Base-by-base conservation (phyloP, 371 early-diverging fungal genomes). In the Gilbertella persicaria region DNA sequence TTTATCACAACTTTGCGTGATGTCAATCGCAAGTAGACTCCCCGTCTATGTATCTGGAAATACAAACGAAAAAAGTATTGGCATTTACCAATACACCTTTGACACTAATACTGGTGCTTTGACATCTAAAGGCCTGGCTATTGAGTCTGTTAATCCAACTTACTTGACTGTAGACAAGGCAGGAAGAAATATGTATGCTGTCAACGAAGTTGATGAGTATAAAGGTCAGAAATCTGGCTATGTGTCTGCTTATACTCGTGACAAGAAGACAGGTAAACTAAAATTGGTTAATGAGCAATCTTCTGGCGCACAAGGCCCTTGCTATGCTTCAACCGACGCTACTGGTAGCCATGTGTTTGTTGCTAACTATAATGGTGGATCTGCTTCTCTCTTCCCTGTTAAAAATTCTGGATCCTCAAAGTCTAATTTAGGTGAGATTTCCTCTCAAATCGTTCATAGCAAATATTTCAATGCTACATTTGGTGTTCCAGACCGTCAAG, bases 11-110 rank as follows among this genome's bases (percentile, higher is more conserved):
- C n/a, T n/a, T n/a, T n/a, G n/a, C n/a, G n/a, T n/a, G n/a, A n/a
- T n/a, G n/a, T n/a, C n/a, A n/a, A n/a, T n/a, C n/a, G n/a, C n/a
- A n/a, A n/a, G n/a, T n/a, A n/a, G n/a, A n/a, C n/a, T n/a, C n/a
- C n/a, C n/a, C n/a, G n/a, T n/a, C n/a, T 78, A 74, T 30, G 64
- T 78, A 7, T 74, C 75, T 38, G 74, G 75, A 20, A 72, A 74
- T 56, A 70, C 75, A 12, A 50, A 56, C 28, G 57, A 62, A 10
- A 43, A 58, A 10, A 58, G 66, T 13, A 45, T 56, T 25, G 78
- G 78, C 17, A 72, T 78, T 17, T 78, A 74, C 38, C 36, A 38
- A 21, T 78, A 74, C 36, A 44, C 46, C 12, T 74, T 72, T 39
- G 60, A 78, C 29, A 16, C 54, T 3, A 16, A 13, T 0, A 60